Evolutionary conservation across 768 basidiomycete species (phyloP).

Genomic region (Podaxis sp.): DNA sequence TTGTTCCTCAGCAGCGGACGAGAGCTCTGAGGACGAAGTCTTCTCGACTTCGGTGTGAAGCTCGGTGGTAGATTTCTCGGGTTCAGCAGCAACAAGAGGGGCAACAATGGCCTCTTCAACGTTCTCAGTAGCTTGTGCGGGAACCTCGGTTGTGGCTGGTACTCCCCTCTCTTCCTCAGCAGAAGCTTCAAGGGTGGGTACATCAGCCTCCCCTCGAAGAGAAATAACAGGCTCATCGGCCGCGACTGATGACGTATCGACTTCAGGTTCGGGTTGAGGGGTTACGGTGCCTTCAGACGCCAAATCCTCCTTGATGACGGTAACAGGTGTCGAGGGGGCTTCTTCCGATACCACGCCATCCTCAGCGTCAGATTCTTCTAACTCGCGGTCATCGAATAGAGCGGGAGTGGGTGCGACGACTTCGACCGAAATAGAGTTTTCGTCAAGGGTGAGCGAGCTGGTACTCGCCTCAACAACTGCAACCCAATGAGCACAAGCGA

Average conservation of each 20-base stretch:
- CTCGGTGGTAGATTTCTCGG: not conserved
- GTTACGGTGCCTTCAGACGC: not conserved
- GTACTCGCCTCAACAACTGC: not conserved
- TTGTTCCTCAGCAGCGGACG: not conserved
- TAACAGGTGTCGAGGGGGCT: not conserved
- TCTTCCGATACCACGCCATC: not conserved
- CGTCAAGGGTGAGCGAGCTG: not conserved
- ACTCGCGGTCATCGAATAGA: not conserved
- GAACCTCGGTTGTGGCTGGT: not conserved
- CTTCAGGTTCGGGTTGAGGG: conserved; percentile 1
- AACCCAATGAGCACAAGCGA: not conserved
- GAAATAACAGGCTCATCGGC: not conserved
- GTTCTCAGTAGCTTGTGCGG: not conserved
- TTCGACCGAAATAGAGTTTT: conserved; percentile 2
- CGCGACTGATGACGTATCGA: not conserved
- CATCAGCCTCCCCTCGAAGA: not conserved
- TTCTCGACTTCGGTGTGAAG: not conserved
- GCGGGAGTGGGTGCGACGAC: conserved; percentile 2
- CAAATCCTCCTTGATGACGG: not conserved
- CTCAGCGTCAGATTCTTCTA: conserved; percentile 6
- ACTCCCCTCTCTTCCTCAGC: not conserved
- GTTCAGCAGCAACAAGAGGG: not conserved
- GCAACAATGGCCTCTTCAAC: not conserved
- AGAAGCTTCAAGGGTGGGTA: not conserved
- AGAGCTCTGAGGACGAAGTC: not conserved